Base-by-base conservation (phyloP, 2,329 filamentous ascomycete species). In the Aspergillus felis region DNA sequence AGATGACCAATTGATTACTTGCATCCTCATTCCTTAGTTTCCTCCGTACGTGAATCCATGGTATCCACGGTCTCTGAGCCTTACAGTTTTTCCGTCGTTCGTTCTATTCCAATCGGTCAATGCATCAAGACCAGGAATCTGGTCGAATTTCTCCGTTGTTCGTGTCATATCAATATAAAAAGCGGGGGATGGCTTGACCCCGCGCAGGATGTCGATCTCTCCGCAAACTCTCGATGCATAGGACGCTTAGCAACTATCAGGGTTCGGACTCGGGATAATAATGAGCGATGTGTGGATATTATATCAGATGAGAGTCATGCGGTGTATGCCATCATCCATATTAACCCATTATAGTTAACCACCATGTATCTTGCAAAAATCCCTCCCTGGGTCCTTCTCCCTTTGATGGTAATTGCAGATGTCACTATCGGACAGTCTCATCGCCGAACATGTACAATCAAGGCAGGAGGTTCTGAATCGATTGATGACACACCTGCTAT, bases 401-500 rank as follows among this genome's bases (percentile, higher is more conserved):
- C 14, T 3, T 17, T 38, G 7, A 12, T 5, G 32, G 32, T 2
- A 5, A 38, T 38, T 38, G 32, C 32, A 7, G 14, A 38, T 14
- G 32, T 7, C 32, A 17, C 29, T 14, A 32, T 14, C 32, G 32
- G 14, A 17, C 32, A 38, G 14, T 38, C 32, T 38, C 32, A 17
- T 38, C 32, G 32, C 14, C 14, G 1, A 22, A 56, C 50, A 17
- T 62, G 61, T 28, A 27, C 57, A 9, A 50, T 66, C 10, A 58
- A 57, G 9, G 57, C 61, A 0, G 58, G 52, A 3, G 62, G 58
- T 4, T 69, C 55, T 28, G 63, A 60, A 41, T 50, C 54, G 0
- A 68, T 66, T 2, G 81, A 83, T 62, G 81, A 84, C 65, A 77
- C 79, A 25, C 79, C 81, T 7, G 78, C 81, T 42, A 82, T 84